Base-by-base conservation (phyloP, 202 grass and related monocot species). In the Schoenoplectus triqueter region DNA sequence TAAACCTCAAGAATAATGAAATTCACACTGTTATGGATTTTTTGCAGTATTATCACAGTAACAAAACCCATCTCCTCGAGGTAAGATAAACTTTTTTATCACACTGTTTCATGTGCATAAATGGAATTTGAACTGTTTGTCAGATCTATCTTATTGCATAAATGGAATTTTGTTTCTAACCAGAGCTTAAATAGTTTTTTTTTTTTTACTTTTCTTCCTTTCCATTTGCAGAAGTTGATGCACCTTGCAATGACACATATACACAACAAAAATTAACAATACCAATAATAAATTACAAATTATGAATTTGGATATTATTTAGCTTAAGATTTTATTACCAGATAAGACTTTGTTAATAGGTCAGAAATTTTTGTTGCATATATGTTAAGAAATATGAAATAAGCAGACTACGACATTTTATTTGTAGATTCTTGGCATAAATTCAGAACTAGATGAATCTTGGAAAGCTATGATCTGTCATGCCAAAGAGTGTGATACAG, bases 341-440 rank as follows among this genome's bases (percentile, higher is more conserved):
- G 54, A 57, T 21, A 57, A 13, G 46, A 49, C 47, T 49, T 49
- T 4, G 6, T 5, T 49, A 48, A 48, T 48, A 48, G 3, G 46
- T 59, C 1, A 4, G 11, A 59, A 59, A 14, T 59, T 15, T 59
- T 21, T 22, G 19, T 65, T 8, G 62, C 62, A 65, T 65, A 65
- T 65, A 2, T 44, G 13, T 44, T 42, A 45, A 69, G 10, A 45
- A 45, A 57, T 57, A 14, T 57, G 11, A 44, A 15, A 69, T 44
- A 69, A 69, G 11, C 11, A 14, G 10, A 44, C 4, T 69, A 42
- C 62, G 13, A 40, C 39, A 22, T 61, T 79, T 4, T 54, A 17
- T 13, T 41, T 80, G 51, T 61, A 80, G 75, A 59, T 80, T 63
- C 54, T 80, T 14, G 22, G 22, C 52, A 80, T 80, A 4, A 31